phyloP scores from a whole-genome alignment of 352 stramenopile genomes.

The Globisporangium emineosum region DNA sequence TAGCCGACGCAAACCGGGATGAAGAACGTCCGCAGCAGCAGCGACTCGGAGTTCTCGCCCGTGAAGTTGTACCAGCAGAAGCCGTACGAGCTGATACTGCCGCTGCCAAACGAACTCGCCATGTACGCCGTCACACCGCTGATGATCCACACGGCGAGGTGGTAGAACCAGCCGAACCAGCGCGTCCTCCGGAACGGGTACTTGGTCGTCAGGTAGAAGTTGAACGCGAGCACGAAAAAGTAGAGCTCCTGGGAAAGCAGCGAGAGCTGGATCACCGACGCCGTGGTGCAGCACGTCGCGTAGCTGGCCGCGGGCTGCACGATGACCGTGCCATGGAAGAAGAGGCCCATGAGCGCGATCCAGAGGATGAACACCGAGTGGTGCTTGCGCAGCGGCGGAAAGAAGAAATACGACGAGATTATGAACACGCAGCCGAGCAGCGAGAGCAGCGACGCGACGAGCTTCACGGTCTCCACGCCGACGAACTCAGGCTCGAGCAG shows the following conservation, averaged over 20 bases:
- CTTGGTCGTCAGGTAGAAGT: constrained; percentile 88
- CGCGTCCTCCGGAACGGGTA: constrained; percentile 79
- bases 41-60: constrained; percentile 44
- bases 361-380: constrained; percentile 78
- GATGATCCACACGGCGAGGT: constrained; percentile 61
- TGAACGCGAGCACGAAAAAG: constrained; percentile 81
- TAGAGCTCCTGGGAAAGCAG: constrained; percentile 82
- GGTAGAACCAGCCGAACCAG: constrained; percentile 68
- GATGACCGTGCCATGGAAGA: constrained; percentile 74
- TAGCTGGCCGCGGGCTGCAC: constrained; percentile 45
- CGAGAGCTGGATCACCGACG: constrained; percentile 62
- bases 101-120: constrained; percentile 36
- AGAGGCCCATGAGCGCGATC: constrained; percentile 77
- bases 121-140: constrained; percentile 50
- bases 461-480: constrained; percentile 51
- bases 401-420: constrained; percentile 75
- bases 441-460: constrained; percentile 61
- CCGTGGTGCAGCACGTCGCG: constrained; percentile 55
- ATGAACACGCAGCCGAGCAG: constrained; percentile 77
- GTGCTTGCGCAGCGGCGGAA: constrained; percentile 77
- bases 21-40: constrained; percentile 68
- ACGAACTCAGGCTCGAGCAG: constrained; percentile 52
- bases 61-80: constrained; percentile 77
- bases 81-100: constrained; percentile 68
- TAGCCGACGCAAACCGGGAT: constrained; percentile 54